A percentile compares a stretch with the other conserved stretches of the same genome.
phyloP scores from a whole-genome alignment of 2,329 filamentous ascomycete species.

The Waltergamsia citrina region DNA sequence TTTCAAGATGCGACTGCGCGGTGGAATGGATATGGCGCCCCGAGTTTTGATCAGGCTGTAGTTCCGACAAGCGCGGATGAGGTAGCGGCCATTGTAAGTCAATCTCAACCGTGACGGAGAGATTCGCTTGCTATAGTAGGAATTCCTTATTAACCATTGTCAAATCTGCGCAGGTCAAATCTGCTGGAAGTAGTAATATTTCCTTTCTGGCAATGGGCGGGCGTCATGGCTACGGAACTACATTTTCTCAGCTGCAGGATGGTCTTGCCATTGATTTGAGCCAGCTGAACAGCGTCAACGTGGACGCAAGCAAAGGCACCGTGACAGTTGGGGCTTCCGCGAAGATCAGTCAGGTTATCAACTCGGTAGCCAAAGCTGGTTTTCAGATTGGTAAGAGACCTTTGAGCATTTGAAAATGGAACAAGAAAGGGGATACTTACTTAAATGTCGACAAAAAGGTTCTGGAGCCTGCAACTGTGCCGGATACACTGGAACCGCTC shows the following conservation, averaged over 20 bases:
- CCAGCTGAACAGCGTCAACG: slow-evolving; percentile 5
- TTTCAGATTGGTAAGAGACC: not conserved
- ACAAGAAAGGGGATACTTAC: not conserved
- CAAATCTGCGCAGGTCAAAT: slow-evolving; percentile 13
- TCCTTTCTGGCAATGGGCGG: slow-evolving; percentile 9
- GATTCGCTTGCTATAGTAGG: too few species aligned
- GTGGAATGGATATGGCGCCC: too few species aligned
- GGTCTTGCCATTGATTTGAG: slow-evolving; percentile 8
- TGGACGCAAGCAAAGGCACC: slow-evolving; percentile 1
- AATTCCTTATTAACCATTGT: too few species aligned
- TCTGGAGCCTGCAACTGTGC: slow-evolving; percentile 27
- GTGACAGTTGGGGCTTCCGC: slow-evolving; percentile 6
- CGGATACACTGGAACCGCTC: slow-evolving; percentile 29
- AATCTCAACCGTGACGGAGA: too few species aligned
- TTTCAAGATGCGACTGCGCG: too few species aligned
- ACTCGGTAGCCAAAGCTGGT: not conserved
- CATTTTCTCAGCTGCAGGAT: slow-evolving; percentile 2
- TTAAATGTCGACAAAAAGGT: slow-evolving; percentile 11
- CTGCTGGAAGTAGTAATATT: slow-evolving; percentile 4
- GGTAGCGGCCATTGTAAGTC: too few species aligned
- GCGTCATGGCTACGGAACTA: slow-evolving; percentile 5
- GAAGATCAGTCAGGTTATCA: slow-evolving; percentile 4
- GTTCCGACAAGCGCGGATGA: too few species aligned
- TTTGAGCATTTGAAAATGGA: not conserved
- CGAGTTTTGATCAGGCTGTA: too few species aligned